phyloP scores from a whole-genome alignment of 352 stramenopile genomes.

The Halophytophthora polymorphica region DNA sequence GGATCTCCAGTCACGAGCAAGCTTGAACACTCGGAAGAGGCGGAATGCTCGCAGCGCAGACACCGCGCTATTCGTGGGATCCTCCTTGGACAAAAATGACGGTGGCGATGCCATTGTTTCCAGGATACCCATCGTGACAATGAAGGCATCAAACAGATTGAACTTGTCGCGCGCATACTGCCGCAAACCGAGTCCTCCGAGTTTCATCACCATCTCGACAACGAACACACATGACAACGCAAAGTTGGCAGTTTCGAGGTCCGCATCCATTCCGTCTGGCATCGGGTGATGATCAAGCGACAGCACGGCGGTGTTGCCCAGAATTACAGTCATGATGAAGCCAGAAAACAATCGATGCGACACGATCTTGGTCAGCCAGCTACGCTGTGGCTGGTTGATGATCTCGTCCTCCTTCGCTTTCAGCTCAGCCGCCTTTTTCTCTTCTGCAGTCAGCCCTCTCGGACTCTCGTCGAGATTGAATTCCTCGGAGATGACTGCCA shows the following conservation, averaged over 20 bases:
- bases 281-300: slow-evolving; percentile 84
- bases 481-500: slow-evolving; percentile 91
- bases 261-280: slow-evolving; percentile 34
- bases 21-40: slow-evolving; percentile 93
- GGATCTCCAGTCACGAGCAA: slow-evolving; percentile 90
- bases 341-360: slow-evolving; percentile 52
- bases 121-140: slow-evolving; percentile 75
- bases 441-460: slow-evolving; percentile 14
- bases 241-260: slow-evolving; percentile 82
- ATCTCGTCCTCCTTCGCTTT: slow-evolving; percentile 30
- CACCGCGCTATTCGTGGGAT: slow-evolving; percentile 53
- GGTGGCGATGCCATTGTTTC: slow-evolving; percentile 66
- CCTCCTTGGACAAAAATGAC: slow-evolving; percentile 60
- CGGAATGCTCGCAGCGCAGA: slow-evolving; percentile 89
- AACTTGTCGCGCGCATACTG: slow-evolving; percentile 78
- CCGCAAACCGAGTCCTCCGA: slow-evolving; percentile 68
- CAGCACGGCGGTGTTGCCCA: slow-evolving; percentile 83
- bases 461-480: slow-evolving; percentile 75
- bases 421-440: slow-evolving; percentile 37
- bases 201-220: slow-evolving; percentile 78
- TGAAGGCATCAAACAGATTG: slow-evolving; percentile 85
- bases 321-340: slow-evolving; percentile 74
- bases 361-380: slow-evolving; percentile 58
- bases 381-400: slow-evolving; percentile 22
- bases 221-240: slow-evolving; percentile 71